phyloP scores from a whole-genome alignment of 768 basidiomycete genomes.

The Termitomyces sp. region DNA sequence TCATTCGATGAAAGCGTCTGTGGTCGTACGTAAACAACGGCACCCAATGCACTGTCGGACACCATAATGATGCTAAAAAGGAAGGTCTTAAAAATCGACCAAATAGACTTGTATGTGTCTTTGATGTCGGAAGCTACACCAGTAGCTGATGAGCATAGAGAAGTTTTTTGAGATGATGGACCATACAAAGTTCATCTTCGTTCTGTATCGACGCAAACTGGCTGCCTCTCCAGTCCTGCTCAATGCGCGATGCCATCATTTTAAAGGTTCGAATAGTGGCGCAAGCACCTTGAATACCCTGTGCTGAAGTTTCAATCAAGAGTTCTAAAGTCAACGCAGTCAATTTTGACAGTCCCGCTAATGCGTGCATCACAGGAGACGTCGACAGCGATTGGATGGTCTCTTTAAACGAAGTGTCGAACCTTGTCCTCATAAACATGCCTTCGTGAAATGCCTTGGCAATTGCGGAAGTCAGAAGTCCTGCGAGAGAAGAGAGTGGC shows the following conservation, averaged over 20 bases:
- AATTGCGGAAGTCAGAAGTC: slow-evolving; percentile 38
- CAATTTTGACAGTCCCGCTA: slow-evolving; percentile 35
- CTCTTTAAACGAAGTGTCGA: slow-evolving; percentile 25
- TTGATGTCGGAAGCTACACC: slow-evolving; percentile 36
- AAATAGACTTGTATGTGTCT: slow-evolving; percentile 43
- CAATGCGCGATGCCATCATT: slow-evolving; percentile 36
- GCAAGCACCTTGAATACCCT: slow-evolving; percentile 16
- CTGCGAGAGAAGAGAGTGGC: slow-evolving; percentile 41
- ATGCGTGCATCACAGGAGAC: slow-evolving; percentile 29
- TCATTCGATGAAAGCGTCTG: slow-evolving; percentile 12
- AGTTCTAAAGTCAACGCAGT: slow-evolving; percentile 28
- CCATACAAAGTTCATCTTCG: slow-evolving; percentile 27
- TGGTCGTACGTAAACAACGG: slow-evolving; percentile 47
- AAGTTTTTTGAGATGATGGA: neutral
- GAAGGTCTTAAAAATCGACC: slow-evolving; percentile 67
- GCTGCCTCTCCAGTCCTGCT: slow-evolving; percentile 42
- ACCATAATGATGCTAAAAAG: slow-evolving; percentile 74
- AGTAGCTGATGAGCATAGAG: neutral
- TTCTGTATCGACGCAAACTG: slow-evolving; percentile 26
- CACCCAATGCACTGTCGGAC: slow-evolving; percentile 51
- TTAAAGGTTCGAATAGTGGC: slow-evolving; percentile 26
- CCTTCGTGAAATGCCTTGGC: slow-evolving; percentile 52
- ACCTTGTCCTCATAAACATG: slow-evolving; percentile 40
- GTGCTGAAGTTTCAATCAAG: slow-evolving; percentile 27
- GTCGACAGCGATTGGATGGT: slow-evolving; percentile 26